A percentile compares a stretch with the other conserved stretches of the same genome.
Conservation (phyloP, 75 land plant species). For the Picea sitchensis region DNA sequence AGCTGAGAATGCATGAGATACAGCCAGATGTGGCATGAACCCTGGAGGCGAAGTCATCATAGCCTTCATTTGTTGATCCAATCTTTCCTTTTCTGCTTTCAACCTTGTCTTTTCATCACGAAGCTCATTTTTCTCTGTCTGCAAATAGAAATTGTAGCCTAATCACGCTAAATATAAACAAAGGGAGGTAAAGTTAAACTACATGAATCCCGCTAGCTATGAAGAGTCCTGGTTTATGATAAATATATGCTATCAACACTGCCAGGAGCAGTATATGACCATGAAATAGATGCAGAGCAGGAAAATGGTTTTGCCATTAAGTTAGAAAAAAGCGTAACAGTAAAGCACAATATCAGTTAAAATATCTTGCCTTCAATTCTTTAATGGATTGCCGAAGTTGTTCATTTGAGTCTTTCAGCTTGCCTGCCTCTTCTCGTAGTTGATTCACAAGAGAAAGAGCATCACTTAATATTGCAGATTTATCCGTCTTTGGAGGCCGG, state of each 20-base stretch:
- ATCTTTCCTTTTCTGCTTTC: no score
- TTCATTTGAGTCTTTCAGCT: constrained; percentile 73
- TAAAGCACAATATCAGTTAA: neutral
- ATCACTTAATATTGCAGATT: constrained; percentile 60
- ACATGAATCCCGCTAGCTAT: neutral
- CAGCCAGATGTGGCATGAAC: no score
- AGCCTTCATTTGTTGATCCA: no score
- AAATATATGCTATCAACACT: neutral
- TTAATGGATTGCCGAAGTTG: constrained; percentile 65
- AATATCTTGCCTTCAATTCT: constrained; percentile 56
- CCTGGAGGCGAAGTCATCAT: no score
- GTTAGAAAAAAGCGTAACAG: neutral
- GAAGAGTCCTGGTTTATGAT: neutral
- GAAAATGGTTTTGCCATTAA: neutral
- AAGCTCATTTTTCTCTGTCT: no score
- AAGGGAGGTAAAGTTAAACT: no score
- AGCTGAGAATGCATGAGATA: no score
- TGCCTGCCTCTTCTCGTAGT: constrained; percentile 50
- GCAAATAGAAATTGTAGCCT: no score
- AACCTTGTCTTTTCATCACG: no score
- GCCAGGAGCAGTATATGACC: no score
- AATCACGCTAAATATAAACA: no score
- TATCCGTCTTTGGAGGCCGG: constrained; percentile 71
- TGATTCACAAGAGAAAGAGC: constrained; percentile 60
- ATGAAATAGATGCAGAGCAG: neutral